Percentiles rank a stretch among this genome's conserved stretches.
phyloP scores from a whole-genome alignment of 2,329 filamentous ascomycete species.

The Scedosporium apiospermum region DNA sequence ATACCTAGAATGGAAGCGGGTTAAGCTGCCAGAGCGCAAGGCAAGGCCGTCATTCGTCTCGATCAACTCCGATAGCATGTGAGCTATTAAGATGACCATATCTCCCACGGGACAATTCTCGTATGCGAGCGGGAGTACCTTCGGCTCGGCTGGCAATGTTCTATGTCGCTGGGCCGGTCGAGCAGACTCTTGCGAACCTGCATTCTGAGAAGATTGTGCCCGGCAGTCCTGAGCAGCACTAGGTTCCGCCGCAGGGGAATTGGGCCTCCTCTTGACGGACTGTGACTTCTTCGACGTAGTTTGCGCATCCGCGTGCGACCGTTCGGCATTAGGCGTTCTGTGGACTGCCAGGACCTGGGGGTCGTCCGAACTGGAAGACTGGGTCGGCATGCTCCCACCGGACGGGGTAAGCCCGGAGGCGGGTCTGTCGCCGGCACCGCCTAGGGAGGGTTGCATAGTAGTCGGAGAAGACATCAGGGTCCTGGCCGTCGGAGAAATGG shows the following conservation, averaged over 20 bases:
- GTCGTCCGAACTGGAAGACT: background rate
- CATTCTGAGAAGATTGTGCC: constrained; percentile 17
- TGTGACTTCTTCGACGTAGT: background rate
- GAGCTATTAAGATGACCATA: constrained; percentile 80
- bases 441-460: background rate
- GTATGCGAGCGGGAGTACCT: constrained; percentile 62
- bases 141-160: constrained; percentile 40
- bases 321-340: background rate
- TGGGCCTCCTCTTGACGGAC: constrained; percentile 2
- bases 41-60: constrained; percentile 85
- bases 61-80: constrained; percentile 94
- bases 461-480: constrained; percentile 1
- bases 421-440: background rate
- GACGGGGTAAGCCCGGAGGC: background rate
- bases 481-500: background rate
- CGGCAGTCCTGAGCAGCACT: constrained; percentile 9
- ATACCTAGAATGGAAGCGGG: constrained; percentile 88
- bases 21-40: constrained; percentile 66
- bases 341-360: background rate
- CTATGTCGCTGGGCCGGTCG: constrained; percentile 42
- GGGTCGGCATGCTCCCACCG: background rate
- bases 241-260: background rate
- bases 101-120: constrained; percentile 76
- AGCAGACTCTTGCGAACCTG: constrained; percentile 16
- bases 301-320: background rate